Evolutionary conservation across 768 basidiomycete genomes (phyloP).

Genomic region (Pleurotus sapidus): DNA sequence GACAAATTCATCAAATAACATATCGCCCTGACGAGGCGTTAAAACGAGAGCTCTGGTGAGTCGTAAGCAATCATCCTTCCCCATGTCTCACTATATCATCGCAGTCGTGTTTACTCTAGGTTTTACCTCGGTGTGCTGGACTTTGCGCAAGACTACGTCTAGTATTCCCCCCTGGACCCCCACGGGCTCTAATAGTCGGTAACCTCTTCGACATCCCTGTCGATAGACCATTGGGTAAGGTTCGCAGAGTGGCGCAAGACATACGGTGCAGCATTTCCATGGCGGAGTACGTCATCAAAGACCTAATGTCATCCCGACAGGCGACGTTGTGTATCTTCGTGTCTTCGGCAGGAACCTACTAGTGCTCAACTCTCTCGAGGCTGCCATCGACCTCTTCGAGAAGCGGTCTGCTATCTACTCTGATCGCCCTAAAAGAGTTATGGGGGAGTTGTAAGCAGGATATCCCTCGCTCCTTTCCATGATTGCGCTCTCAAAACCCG

Average conservation of each 20-base stretch:
- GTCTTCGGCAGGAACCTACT: slow-evolving; percentile 33
- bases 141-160: neutral
- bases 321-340: slow-evolving; percentile 26
- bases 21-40: too few species aligned
- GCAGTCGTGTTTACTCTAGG: neutral
- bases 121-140: neutral
- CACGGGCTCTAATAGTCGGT: neutral
- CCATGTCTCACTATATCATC: neutral
- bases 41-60: too few species aligned
- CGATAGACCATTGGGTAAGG: neutral
- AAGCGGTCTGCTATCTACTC: slow-evolving; percentile 43
- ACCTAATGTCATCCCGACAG: slow-evolving; percentile 5
- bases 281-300: neutral
- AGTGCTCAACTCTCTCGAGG: slow-evolving; percentile 36
- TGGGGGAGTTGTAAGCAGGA: neutral
- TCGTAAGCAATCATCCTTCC: neutral
- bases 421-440: slow-evolving; percentile 34
- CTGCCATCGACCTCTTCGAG: slow-evolving; percentile 40
- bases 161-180: neutral
- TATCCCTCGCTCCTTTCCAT: neutral
- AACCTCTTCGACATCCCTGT: neutral
- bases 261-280: neutral
- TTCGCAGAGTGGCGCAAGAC: neutral
- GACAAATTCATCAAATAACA: too few species aligned
- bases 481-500: too few species aligned